Base-by-base conservation (phyloP, 2,329 filamentous ascomycete genomes). In the Beauveria sp. region DNA sequence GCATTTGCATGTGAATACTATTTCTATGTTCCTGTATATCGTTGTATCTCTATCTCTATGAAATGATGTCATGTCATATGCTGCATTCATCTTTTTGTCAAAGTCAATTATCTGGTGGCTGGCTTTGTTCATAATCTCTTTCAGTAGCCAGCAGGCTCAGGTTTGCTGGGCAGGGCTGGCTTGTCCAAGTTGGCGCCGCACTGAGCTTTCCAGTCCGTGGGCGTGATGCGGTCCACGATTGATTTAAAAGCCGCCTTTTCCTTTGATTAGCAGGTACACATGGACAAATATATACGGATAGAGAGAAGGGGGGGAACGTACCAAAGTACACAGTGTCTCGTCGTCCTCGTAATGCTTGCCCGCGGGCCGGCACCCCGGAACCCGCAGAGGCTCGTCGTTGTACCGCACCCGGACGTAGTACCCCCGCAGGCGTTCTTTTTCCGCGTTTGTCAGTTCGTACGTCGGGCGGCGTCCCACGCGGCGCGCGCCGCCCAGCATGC, bases 361-460 rank as follows among this genome's bases (percentile, higher is more conserved):
- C 0, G 80, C 74, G 10, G 81, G 75, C 66, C 82, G 85, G 73
- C 94, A 99, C 3, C 91, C 92, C 0, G 93, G 93, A 20, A 99
- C 81, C 16, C 81, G 84, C 70, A 97, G 84, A 3, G 91, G 84
- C 58, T 82, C 80, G 72, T 97, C 94, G 68, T 99, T 99, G 75
- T 96, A 99, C 55, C 92, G 84, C 62, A 99, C 73, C 20, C 94
- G 86, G 16, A 99, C 93, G 73, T 89, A 99, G 77, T 96, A 92
- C 2, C 85, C 87, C 28, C 89, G 79, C 12, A 96, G 74, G 59
- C 79, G 80, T 18, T 78, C 73, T 66, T 80, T 84, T 67, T 92
- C 84, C 1, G 74, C 70, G 0, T 79, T 73, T 0, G 78, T 80
- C 60, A 94, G 76, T 14, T 84, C 77, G 1, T 77, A 69, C 6